These are phyloP conservation scores for Podospora comata DNA, from an alignment of 495 filamentous ascomycete species.

Conservation along the genomic window DNA sequence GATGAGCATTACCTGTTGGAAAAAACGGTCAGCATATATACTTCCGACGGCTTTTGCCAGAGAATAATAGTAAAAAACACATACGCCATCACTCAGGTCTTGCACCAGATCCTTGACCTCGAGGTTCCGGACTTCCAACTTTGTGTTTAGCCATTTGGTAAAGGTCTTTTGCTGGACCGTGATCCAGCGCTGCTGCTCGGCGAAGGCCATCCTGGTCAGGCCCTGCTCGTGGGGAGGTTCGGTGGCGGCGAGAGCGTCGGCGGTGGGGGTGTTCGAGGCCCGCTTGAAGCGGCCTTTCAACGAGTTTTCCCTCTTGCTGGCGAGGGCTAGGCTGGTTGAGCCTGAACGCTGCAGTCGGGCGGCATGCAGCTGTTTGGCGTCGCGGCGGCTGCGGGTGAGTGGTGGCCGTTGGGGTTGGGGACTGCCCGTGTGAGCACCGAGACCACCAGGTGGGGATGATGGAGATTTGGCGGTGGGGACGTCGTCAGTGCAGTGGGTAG, in stretches of 20 bases:
- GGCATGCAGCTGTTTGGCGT: conserved; percentile 38
- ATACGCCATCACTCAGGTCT: conserved; percentile 90
- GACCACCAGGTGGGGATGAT: neutral
- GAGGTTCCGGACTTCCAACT: conserved; percentile 71
- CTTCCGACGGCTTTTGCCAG: neutral
- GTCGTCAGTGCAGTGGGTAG: conserved; percentile 8
- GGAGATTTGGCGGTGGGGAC: conserved; percentile 12
- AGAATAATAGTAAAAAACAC: conserved; percentile 21
- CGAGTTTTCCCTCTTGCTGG: conserved; percentile 25
- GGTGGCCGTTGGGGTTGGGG: conserved; percentile 10
- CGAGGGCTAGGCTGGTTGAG: conserved; percentile 33
- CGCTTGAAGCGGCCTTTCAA: conserved; percentile 32
- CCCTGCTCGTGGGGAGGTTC: conserved; percentile 40
- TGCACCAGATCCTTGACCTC: conserved; percentile 77
- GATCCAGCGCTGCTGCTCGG: conserved; percentile 83
- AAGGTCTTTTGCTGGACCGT: conserved; percentile 99
- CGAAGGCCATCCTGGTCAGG: conserved; percentile 51
- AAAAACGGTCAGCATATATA: conserved; percentile 12
- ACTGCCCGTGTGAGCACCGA: neutral
- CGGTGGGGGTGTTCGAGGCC: conserved; percentile 22
- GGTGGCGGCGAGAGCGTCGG: conserved; percentile 32
- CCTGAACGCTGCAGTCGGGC: conserved; percentile 32
- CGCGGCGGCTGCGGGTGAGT: conserved; percentile 30
- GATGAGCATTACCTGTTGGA: conserved; percentile 76
- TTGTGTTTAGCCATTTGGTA: conserved; percentile 98